A percentile compares a stretch with the other conserved stretches of the same genome.
These are phyloP conservation scores for Monosporascus sp. DNA, from an alignment of 2,329 filamentous ascomycete species.

Conservation along the genomic window DNA sequence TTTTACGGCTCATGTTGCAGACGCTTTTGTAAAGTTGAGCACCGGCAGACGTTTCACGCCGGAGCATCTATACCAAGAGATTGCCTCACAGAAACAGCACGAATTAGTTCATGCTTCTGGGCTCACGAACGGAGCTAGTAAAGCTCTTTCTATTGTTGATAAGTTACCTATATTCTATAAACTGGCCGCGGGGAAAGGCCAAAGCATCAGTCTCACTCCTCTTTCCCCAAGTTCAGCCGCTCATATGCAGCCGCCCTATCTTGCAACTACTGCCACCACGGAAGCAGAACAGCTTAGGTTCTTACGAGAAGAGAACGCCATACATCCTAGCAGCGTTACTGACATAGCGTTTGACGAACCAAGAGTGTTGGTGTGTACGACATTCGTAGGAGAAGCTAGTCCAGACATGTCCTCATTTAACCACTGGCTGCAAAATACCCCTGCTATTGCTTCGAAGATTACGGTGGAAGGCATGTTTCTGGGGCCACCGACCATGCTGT, in stretches of 20 bases:
- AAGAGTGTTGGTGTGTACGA: constrained; percentile 61
- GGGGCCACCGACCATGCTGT: constrained; percentile 59
- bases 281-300: constrained; percentile 19
- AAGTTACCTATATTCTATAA: constrained; percentile 49
- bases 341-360: constrained; percentile 58
- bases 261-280: constrained; percentile 21
- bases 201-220: constrained; percentile 49
- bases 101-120: constrained; percentile 37
- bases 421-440: constrained; percentile 59
- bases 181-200: constrained; percentile 48
- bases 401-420: constrained; percentile 62
- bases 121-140: constrained; percentile 41
- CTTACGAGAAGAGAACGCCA: constrained; percentile 34
- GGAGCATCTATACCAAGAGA: constrained; percentile 53
- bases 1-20: constrained; percentile 53
- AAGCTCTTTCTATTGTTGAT: constrained; percentile 27
- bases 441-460: constrained; percentile 52
- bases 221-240: constrained; percentile 29
- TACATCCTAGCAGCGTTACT: constrained; percentile 43
- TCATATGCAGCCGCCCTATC: constrained; percentile 25
- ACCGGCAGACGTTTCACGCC: constrained; percentile 50
- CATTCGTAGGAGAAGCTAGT: constrained; percentile 60
- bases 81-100: constrained; percentile 39
- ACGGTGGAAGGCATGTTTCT: constrained; percentile 64
- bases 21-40: constrained; percentile 50